phyloP scores from a whole-genome alignment of 345 rosid species.

The Raphanus raphanistrum region DNA sequence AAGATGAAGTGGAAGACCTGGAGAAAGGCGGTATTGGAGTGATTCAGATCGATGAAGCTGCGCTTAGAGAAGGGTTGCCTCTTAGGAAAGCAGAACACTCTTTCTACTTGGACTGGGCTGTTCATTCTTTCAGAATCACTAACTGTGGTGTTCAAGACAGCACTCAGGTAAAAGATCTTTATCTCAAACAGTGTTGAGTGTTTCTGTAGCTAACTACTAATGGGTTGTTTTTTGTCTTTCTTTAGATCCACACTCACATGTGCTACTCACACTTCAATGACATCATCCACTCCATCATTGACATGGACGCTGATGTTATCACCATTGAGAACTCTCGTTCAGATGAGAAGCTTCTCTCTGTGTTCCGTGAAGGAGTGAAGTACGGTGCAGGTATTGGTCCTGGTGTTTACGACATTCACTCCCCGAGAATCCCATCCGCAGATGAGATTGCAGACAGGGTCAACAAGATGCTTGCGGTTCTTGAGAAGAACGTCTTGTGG shows the following conservation, averaged over 20 bases:
- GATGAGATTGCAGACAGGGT: slow-evolving; percentile 94
- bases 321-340: slow-evolving; percentile 99
- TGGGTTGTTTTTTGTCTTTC: not conserved
- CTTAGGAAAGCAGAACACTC: slow-evolving; percentile 97
- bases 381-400: slow-evolving; percentile 98
- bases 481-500: slow-evolving; percentile 88
- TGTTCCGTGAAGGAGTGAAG: slow-evolving; percentile 97
- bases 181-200: not conserved
- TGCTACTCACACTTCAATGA: slow-evolving; percentile 99
- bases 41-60: slow-evolving; percentile 99
- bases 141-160: slow-evolving; percentile 85
- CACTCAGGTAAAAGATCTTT: slow-evolving; percentile 60
- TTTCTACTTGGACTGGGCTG: slow-evolving; percentile 99
- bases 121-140: slow-evolving; percentile 98
- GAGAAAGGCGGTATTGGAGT: slow-evolving; percentile 87
- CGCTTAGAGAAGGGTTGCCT: slow-evolving; percentile 95
- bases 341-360: slow-evolving; percentile 94
- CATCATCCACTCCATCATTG: slow-evolving; percentile 91
- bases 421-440: slow-evolving; percentile 89
- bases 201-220: not conserved
- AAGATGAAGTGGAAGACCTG: slow-evolving; percentile 96
- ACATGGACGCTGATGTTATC: slow-evolving; percentile 98
- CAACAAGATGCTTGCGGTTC: slow-evolving; percentile 96
- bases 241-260: slow-evolving; percentile 97
- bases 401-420: slow-evolving; percentile 95